Percentiles rank a stretch among this genome's conserved stretches.
These are phyloP conservation scores for Aureobasidium zeae DNA, from an alignment of 2,329 filamentous ascomycete species.

Conservation along the genomic window DNA sequence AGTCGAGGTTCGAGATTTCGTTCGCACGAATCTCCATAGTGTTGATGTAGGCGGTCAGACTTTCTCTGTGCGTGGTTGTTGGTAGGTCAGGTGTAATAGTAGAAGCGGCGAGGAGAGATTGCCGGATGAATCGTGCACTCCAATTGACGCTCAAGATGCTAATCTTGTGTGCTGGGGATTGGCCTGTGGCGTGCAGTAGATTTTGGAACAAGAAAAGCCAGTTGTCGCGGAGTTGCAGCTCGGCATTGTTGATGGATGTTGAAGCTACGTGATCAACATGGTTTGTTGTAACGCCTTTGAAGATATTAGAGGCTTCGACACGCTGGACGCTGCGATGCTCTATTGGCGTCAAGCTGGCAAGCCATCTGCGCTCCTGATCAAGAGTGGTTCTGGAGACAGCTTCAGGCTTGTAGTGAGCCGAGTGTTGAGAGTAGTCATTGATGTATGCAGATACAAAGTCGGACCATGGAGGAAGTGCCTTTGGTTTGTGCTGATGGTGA, in stretches of 20 bases:
- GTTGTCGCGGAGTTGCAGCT: slow-evolving; percentile 31
- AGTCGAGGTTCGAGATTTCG: slow-evolving; percentile 27
- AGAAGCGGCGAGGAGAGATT: slow-evolving; percentile 17
- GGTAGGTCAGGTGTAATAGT: too few relatives aligned
- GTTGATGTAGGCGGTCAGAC: slow-evolving; percentile 10
- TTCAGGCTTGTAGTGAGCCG: slow-evolving; percentile 25
- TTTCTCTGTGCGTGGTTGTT: neutral
- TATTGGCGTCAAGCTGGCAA: slow-evolving; percentile 30
- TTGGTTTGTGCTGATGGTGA: neutral
- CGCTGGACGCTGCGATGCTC: slow-evolving; percentile 35
- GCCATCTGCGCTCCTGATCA: slow-evolving; percentile 30
- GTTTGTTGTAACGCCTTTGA: slow-evolving; percentile 28
- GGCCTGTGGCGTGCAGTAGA: slow-evolving; percentile 12
- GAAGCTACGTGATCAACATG: slow-evolving; percentile 25
- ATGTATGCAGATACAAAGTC: slow-evolving; percentile 34
- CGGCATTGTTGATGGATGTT: slow-evolving; percentile 24
- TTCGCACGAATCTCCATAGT: slow-evolving; percentile 26
- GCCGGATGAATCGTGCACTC: slow-evolving; percentile 35
- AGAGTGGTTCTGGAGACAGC: slow-evolving; percentile 25
- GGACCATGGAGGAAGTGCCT: slow-evolving; percentile 27
- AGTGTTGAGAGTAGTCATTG: slow-evolving; percentile 30
- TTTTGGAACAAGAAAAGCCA: slow-evolving; percentile 28
- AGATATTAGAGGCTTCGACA: slow-evolving; percentile 33
- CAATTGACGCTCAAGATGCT: slow-evolving; percentile 41
- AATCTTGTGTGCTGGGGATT: slow-evolving; percentile 18